Conservation (phyloP, 495 filamentous ascomycete species). For the Wilcoxina mikolae region DNA sequence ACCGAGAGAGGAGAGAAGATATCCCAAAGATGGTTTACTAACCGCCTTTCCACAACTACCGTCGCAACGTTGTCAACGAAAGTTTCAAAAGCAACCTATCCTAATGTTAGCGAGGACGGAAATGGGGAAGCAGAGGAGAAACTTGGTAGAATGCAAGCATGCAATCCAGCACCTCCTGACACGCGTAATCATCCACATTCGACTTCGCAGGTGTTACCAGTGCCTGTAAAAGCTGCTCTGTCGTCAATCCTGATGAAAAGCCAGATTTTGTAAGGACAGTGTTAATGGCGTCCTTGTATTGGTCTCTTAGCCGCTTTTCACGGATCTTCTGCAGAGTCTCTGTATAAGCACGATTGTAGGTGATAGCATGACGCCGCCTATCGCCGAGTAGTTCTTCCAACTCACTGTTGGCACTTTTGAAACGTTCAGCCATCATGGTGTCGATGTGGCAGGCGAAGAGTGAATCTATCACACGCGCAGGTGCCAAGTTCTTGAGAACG, state of each 20-base stretch:
- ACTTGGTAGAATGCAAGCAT: conserved; percentile 42
- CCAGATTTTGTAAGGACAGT: conserved; percentile 11
- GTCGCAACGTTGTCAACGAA: conserved; percentile 50
- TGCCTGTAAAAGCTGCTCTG: conserved; percentile 14
- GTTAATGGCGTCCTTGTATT: not conserved
- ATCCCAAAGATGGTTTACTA: conserved; percentile 34
- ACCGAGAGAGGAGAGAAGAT: conserved; percentile 36
- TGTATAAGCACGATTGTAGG: conserved; percentile 43
- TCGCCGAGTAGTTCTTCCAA: conserved; percentile 30
- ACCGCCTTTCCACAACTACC: conserved; percentile 44
- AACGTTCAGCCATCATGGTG: conserved; percentile 5
- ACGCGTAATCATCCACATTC: conserved; percentile 34
- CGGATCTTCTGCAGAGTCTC: conserved; percentile 35
- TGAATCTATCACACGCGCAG: conserved; percentile 30
- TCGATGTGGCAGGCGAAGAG: conserved; percentile 28
- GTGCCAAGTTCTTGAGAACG: conserved; percentile 27
- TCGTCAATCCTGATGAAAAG: conserved; percentile 8
- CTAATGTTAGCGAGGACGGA: conserved; percentile 6
- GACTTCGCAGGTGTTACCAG: not conserved
- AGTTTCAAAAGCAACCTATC: conserved; percentile 43
- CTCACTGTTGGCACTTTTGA: conserved; percentile 11
- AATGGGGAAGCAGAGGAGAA: not conserved
- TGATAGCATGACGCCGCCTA: conserved; percentile 35
- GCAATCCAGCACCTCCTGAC: conserved; percentile 35
- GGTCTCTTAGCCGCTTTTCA: conserved; percentile 17